These are phyloP conservation scores for Claviceps sp. DNA, from an alignment of 2,329 filamentous ascomycete genomes.

Conservation along the genomic window DNA sequence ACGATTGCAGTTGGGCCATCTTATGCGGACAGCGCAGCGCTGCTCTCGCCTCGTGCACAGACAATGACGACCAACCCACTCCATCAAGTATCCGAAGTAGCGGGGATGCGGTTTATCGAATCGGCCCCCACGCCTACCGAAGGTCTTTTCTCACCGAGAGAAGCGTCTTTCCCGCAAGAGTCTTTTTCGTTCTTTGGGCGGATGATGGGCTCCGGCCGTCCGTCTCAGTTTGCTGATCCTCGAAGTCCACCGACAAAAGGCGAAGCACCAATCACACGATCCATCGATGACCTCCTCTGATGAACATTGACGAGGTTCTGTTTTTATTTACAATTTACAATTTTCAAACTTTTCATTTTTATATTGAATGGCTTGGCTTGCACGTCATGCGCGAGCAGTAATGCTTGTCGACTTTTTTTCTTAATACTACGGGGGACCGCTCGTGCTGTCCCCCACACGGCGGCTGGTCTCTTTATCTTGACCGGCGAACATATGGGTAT, in stretches of 20 bases:
- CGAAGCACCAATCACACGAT: conserved; percentile 61
- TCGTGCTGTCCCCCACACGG: too few relatives aligned
- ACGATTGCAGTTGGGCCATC: conserved; percentile 22
- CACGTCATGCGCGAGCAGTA: not conserved
- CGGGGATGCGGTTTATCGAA: conserved; percentile 40
- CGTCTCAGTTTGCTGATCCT: conserved; percentile 46
- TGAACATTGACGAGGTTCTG: conserved; percentile 1
- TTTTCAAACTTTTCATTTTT: not conserved
- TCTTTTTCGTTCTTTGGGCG: conserved; percentile 38
- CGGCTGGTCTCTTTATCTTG: not conserved
- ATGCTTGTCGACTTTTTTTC: too few relatives aligned
- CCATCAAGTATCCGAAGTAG: conserved; percentile 29
- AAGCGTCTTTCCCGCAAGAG: conserved; percentile 39
- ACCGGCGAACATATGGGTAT: not conserved
- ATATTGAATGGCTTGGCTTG: too few relatives aligned
- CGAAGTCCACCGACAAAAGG: conserved; percentile 63
- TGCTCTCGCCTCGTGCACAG: conserved; percentile 59
- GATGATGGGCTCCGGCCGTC: conserved; percentile 30
- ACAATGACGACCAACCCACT: conserved; percentile 60
- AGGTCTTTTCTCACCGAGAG: conserved; percentile 39
- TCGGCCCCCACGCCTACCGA: conserved; percentile 37
- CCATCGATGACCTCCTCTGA: conserved; percentile 66
- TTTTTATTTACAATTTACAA: not conserved
- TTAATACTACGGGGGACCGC: too few relatives aligned
- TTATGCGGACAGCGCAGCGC: conserved; percentile 34